Evolutionary conservation across 371 early-diverging fungal genomes (phyloP).

Genomic region (Apophysomyces ossiformis): DNA sequence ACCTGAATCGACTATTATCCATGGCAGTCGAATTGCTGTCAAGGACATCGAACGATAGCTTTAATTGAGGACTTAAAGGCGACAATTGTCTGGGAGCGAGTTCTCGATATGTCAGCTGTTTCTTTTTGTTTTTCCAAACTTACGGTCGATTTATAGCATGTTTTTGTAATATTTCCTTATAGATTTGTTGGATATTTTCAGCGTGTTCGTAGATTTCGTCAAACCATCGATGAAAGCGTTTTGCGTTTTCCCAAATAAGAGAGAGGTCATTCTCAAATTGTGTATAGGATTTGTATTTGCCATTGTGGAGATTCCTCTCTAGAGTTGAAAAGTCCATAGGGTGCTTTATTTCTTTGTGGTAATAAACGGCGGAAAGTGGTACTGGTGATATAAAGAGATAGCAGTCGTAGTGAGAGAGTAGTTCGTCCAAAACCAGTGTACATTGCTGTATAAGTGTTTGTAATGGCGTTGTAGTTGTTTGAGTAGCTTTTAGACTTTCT

Average conservation of each 20-base stretch:
- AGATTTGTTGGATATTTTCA: constrained; percentile 30
- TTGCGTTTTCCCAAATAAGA: constrained; percentile 52
- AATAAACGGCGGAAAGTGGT: constrained; percentile 41
- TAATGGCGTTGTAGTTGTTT: not conserved
- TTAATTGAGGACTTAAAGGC: not conserved
- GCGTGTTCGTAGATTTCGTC: constrained; percentile 50
- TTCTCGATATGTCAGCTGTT: too few species aligned
- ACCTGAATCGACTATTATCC: not conserved
- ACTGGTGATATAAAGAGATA: constrained; percentile 57
- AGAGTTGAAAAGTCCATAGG: constrained; percentile 54
- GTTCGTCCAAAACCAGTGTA: constrained; percentile 39
- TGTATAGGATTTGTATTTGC: constrained; percentile 47
- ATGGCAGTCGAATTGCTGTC: too few species aligned
- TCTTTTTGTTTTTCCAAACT: not conserved
- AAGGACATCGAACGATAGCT: too few species aligned
- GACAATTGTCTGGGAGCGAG: not conserved
- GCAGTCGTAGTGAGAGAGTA: constrained; percentile 37
- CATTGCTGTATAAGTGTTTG: constrained; percentile 28
- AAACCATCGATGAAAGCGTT: constrained; percentile 41
- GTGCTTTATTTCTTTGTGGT: constrained; percentile 47
- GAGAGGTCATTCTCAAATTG: constrained; percentile 50
- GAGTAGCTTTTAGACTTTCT: not conserved
- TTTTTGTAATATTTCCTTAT: constrained; percentile 16
- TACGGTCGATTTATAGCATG: not conserved
- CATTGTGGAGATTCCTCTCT: constrained; percentile 45